These are phyloP conservation scores for Globisporangium viniferum DNA, from an alignment of 352 stramenopile genomes.

Conservation along the genomic window DNA sequence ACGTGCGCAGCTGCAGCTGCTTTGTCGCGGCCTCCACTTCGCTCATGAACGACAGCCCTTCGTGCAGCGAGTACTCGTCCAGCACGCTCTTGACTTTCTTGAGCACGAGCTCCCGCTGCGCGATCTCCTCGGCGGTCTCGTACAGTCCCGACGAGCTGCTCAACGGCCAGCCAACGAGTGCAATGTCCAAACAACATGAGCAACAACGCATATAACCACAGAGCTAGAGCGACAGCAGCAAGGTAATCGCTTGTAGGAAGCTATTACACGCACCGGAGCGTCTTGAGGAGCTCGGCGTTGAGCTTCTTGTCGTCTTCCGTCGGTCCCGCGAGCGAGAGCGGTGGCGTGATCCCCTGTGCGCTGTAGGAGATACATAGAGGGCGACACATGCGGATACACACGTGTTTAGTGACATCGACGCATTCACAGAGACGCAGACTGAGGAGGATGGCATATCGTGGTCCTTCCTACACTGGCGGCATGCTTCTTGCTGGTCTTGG, in stretches of 20 bases:
- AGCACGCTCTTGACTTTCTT: slow-evolving; percentile 58
- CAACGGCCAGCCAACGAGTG: too few relatives aligned
- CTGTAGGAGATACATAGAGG: background rate
- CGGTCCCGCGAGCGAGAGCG: slow-evolving; percentile 67
- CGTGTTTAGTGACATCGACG: background rate
- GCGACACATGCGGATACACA: background rate
- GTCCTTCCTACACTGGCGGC: background rate
- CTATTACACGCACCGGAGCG: slow-evolving; percentile 36
- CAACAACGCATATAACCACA: too few relatives aligned
- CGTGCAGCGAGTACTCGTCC: slow-evolving; percentile 76
- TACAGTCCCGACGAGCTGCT: slow-evolving; percentile 61
- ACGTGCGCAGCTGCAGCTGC: slow-evolving; percentile 79
- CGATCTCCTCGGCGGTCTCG: slow-evolving; percentile 67
- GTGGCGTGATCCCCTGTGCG: slow-evolving; percentile 29
- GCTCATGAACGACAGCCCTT: slow-evolving; percentile 42
- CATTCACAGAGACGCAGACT: background rate
- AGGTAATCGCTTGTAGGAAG: background rate
- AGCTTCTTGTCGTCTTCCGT: slow-evolving; percentile 64
- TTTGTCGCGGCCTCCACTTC: slow-evolving; percentile 39
- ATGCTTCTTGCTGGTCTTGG: background rate
- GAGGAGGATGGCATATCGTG: background rate
- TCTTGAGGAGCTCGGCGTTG: slow-evolving; percentile 62
- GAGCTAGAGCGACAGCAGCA: background rate
- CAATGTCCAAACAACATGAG: too few relatives aligned
- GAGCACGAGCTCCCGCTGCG: slow-evolving; percentile 62